These are phyloP conservation scores for Syzygium syzygioides DNA, from an alignment of 441 rosid species.

Conservation along the genomic window DNA sequence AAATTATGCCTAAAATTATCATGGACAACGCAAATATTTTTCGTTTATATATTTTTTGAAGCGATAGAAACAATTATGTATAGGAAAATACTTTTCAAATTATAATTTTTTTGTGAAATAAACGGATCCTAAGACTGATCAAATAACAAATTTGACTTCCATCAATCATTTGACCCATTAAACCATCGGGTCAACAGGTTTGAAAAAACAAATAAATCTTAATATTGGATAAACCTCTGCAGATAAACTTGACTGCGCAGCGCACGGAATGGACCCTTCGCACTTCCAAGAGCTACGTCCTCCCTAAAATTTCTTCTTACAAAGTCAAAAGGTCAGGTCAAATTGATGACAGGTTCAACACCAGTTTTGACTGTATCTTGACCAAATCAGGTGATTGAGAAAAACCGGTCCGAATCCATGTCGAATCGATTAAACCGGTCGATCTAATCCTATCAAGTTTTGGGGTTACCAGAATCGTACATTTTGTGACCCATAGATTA, in stretches of 20 bases:
- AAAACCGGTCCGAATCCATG: too few relatives aligned
- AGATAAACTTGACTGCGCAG: accelerated
- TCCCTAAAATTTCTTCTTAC: neutral
- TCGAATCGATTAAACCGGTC: too few relatives aligned
- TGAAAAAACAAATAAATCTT: neutral
- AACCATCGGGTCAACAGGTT: neutral
- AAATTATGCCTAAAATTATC: neutral
- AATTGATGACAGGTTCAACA: neutral
- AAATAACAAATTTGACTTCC: neutral
- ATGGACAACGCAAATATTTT: accelerated
- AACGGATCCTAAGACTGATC: accelerated
- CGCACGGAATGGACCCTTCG: neutral
- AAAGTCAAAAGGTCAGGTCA: neutral
- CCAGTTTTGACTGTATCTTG: neutral
- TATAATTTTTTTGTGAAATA: neutral
- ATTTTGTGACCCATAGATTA: too few relatives aligned
- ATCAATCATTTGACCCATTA: neutral
- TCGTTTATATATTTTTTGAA: neutral
- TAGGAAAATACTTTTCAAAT: accelerated
- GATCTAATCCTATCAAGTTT: too few relatives aligned
- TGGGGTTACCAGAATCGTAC: too few relatives aligned
- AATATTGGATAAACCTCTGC: neutral
- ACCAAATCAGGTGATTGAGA: too few relatives aligned
- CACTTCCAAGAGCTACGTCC: neutral
- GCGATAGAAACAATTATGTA: accelerated